Evolutionary conservation across 257 asterid species (phyloP).

Genomic region (Ballota nigra): DNA sequence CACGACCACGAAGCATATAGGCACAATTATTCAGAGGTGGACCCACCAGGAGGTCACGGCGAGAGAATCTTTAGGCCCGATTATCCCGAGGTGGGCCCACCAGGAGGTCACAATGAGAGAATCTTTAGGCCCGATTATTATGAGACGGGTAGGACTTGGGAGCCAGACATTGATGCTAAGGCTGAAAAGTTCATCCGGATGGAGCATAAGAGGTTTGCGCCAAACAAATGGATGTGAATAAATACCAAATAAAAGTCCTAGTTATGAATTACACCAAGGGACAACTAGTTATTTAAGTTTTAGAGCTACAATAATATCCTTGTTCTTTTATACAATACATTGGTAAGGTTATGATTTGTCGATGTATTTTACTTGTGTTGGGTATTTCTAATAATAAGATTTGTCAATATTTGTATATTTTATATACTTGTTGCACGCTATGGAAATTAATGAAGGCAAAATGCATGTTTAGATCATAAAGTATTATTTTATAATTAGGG

Average conservation of each 20-base stretch:
- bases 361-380: background rate
- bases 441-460: background rate
- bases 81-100: background rate
- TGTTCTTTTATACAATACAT: background rate
- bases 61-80: background rate
- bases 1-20: background rate
- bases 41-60: background rate
- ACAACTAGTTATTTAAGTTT: background rate
- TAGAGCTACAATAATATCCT: background rate
- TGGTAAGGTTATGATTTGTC: background rate
- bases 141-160: background rate
- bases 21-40: background rate
- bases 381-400: background rate
- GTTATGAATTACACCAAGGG: background rate
- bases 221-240: constrained; percentile 26
- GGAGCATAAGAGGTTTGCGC: constrained; percentile 38
- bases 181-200: constrained; percentile 38
- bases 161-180: constrained; percentile 31
- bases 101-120: background rate
- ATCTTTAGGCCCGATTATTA: background rate
- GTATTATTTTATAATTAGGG: background rate
- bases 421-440: too few relatives aligned
- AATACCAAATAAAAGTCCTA: background rate
- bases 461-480: background rate
- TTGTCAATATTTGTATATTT: background rate